phyloP scores from a whole-genome alignment of 805 yeast genomes.

The Starmerella bacillaris region DNA sequence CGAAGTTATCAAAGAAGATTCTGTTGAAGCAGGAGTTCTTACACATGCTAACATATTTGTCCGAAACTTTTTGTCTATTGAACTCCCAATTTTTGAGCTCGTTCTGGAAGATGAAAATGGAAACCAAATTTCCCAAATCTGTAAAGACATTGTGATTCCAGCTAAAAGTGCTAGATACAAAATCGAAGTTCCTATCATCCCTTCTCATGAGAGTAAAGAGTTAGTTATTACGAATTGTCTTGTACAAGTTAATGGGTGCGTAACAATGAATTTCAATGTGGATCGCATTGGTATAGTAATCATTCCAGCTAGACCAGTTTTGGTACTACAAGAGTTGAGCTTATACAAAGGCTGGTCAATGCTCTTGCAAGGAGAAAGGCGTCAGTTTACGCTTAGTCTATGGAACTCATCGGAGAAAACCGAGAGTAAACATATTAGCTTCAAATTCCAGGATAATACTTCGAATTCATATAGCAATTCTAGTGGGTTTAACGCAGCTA shows the following conservation, averaged over 20 bases:
- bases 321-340: slow-evolving; percentile 35
- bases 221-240: slow-evolving; percentile 34
- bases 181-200: slow-evolving; percentile 13
- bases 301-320: slow-evolving; percentile 38
- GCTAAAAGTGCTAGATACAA: slow-evolving; percentile 16
- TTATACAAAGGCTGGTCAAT: slow-evolving; percentile 50
- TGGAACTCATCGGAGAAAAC: slow-evolving; percentile 39
- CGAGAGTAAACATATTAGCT: slow-evolving; percentile 37
- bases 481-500: slow-evolving; percentile 29
- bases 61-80: slow-evolving; percentile 69
- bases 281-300: slow-evolving; percentile 21
- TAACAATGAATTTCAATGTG: slow-evolving; percentile 25
- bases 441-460: slow-evolving; percentile 57
- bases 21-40: slow-evolving; percentile 44
- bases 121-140: slow-evolving; percentile 12
- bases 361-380: slow-evolving; percentile 62
- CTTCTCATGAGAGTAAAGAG: slow-evolving; percentile 31
- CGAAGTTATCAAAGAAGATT: slow-evolving; percentile 14
- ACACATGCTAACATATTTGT: slow-evolving; percentile 38
- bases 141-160: slow-evolving; percentile 18
- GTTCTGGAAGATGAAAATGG: slow-evolving; percentile 16
- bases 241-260: slow-evolving; percentile 36
- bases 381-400: slow-evolving; percentile 32
- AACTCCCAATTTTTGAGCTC: slow-evolving; percentile 35
- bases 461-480: slow-evolving; percentile 20